Conservation (phyloP, 306 rosid species). For the Dryas alaskensis region DNA sequence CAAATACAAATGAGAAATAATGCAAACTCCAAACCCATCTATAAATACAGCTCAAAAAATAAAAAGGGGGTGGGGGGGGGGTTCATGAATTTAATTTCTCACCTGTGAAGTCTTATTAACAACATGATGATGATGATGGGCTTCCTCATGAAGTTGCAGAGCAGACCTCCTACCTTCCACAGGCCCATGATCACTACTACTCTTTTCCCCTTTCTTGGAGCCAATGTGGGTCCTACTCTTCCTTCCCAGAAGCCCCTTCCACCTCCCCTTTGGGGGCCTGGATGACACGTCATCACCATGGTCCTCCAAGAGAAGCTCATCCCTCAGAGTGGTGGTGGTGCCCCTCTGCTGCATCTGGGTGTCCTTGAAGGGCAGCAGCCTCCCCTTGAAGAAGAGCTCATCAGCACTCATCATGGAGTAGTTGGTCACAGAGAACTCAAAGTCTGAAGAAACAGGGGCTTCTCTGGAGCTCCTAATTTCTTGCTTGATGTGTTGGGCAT, state of each 20-base stretch:
- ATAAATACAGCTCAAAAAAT: not conserved
- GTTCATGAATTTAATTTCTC: not conserved
- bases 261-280: constrained; percentile 69
- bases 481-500: constrained; percentile 57
- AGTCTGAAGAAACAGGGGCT: constrained; percentile 56
- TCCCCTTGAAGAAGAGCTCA: constrained; percentile 82
- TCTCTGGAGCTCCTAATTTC: constrained; percentile 45
- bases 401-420: constrained; percentile 92
- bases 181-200: constrained; percentile 24
- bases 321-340: constrained; percentile 63
- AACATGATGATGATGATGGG: constrained; percentile 20
- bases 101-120: constrained; percentile 47
- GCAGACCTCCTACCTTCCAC: constrained; percentile 31
- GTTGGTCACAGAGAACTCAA: constrained; percentile 69
- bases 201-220: constrained; percentile 54
- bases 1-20: not conserved
- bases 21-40: not conserved
- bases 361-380: constrained; percentile 71
- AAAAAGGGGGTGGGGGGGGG: not conserved
- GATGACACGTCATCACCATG: constrained; percentile 35
- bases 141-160: constrained; percentile 32
- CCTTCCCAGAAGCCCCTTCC: constrained; percentile 85
- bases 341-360: constrained; percentile 43
- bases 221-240: constrained; percentile 67
- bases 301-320: constrained; percentile 64